phyloP scores from a whole-genome alignment of 805 yeast genomes.

The Saccharomyces eubayanus region DNA sequence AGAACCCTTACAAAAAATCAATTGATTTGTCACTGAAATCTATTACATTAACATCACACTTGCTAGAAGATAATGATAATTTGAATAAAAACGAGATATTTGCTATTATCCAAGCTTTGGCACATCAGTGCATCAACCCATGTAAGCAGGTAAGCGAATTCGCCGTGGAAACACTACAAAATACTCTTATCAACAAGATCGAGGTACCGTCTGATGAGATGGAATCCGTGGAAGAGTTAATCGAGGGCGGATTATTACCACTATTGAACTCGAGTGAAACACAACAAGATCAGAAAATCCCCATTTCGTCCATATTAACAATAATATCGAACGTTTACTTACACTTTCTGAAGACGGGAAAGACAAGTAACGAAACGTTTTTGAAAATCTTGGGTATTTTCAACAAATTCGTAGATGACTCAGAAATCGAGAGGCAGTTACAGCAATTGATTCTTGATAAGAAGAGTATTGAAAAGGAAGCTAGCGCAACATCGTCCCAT shows the following conservation, averaged over 20 bases:
- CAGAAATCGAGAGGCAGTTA: conserved; percentile 32
- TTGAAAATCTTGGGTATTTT: conserved; percentile 33
- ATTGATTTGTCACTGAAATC: conserved; percentile 55
- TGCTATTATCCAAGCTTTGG: conserved; percentile 71
- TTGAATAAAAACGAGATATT: conserved; percentile 30
- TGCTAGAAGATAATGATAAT: conserved; percentile 33
- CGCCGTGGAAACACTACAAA: conserved; percentile 56
- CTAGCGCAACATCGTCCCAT: neutral
- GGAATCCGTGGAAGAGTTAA: conserved; percentile 45
- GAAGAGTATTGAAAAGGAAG: conserved; percentile 24
- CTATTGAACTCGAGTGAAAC: conserved; percentile 17
- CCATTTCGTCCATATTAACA: conserved; percentile 60
- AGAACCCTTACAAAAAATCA: conserved; percentile 45
- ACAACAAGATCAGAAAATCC: conserved; percentile 19
- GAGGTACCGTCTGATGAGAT: conserved; percentile 32
- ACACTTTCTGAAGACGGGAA: conserved; percentile 35
- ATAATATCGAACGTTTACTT: conserved; percentile 59
- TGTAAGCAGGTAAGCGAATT: conserved; percentile 64
- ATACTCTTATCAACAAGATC: conserved; percentile 32
- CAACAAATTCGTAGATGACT: conserved; percentile 34
- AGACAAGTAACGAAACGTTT: conserved; percentile 33
- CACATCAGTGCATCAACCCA: conserved; percentile 85
- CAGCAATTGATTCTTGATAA: conserved; percentile 34
- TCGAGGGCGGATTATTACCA: conserved; percentile 71
- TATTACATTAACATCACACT: conserved; percentile 48